Conservation (phyloP, 2,329 filamentous ascomycete species). For the Rachicladosporium sp. region DNA sequence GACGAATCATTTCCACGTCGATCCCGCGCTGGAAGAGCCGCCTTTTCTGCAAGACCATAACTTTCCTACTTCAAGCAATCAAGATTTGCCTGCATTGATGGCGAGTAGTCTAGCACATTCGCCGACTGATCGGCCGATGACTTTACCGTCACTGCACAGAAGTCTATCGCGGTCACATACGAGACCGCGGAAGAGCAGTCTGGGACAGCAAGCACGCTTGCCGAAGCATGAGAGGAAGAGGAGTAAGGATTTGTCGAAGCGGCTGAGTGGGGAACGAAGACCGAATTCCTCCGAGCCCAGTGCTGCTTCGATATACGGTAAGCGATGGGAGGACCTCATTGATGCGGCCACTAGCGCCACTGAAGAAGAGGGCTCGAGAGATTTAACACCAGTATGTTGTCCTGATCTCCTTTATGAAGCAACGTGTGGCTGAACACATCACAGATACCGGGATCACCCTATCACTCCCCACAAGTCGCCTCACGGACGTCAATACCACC, state of each 20-base stretch:
- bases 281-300: constrained; percentile 77
- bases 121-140: constrained; percentile 76
- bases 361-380: constrained; percentile 71
- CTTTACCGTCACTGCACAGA: constrained; percentile 70
- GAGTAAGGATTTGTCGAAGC: constrained; percentile 62
- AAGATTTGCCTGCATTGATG: constrained; percentile 52
- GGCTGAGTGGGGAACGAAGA: constrained; percentile 64
- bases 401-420: not conserved
- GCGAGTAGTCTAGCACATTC: constrained; percentile 73
- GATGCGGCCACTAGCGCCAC: constrained; percentile 88
- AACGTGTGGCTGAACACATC: not conserved
- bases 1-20: constrained; percentile 18
- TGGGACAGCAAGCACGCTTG: constrained; percentile 65
- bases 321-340: constrained; percentile 92
- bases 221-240: constrained; percentile 69
- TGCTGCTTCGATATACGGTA: constrained; percentile 60
- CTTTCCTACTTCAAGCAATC: constrained; percentile 43
- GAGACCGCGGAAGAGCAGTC: constrained; percentile 72
- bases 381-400: constrained; percentile 62
- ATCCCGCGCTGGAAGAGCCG: constrained; percentile 46
- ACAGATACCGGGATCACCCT: constrained; percentile 39
- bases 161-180: constrained; percentile 49
- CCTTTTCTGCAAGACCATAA: constrained; percentile 29
- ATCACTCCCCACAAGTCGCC: constrained; percentile 37
- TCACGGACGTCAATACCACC: constrained; percentile 50